Evolutionary conservation across 2,329 filamentous ascomycete species (phyloP).

Genomic region (Pseudogymnoascus sp.): DNA sequence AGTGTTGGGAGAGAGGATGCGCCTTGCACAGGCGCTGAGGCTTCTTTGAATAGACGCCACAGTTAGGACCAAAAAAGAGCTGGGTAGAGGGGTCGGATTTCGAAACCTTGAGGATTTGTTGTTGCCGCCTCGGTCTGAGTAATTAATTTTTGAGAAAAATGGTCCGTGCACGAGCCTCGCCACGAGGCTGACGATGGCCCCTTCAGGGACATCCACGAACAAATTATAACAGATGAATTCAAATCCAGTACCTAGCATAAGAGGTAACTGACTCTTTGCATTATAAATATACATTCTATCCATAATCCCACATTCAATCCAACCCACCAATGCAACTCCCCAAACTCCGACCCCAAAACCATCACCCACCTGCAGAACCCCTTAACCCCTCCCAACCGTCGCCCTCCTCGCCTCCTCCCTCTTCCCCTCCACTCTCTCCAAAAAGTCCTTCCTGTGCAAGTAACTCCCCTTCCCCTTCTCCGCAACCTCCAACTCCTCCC

Average conservation of each 20-base stretch:
- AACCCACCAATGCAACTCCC: neutral
- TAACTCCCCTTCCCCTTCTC: constrained; percentile 58
- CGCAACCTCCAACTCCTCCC: constrained; percentile 58
- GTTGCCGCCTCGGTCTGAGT: neutral
- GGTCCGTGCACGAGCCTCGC: neutral
- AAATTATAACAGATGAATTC: neutral
- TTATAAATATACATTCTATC: neutral
- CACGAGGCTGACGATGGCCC: neutral
- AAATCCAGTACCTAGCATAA: neutral
- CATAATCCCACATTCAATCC: neutral
- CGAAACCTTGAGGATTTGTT: neutral
- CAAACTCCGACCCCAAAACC: neutral
- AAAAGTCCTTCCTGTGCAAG: constrained; percentile 53
- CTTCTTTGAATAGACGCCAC: neutral
- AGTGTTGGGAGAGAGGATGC: neutral
- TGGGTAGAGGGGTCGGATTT: neutral
- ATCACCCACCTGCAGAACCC: neutral
- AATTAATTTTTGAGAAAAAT: neutral
- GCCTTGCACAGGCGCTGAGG: neutral
- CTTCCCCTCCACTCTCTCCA: constrained; percentile 54
- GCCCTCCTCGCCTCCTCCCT: constrained; percentile 51
- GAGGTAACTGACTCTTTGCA: neutral
- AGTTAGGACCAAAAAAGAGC: neutral
- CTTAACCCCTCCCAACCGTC: constrained; percentile 14
- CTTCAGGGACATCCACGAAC: neutral